phyloP scores from a whole-genome alignment of 441 rosid genomes.

The Hypseocharis bilobata region DNA sequence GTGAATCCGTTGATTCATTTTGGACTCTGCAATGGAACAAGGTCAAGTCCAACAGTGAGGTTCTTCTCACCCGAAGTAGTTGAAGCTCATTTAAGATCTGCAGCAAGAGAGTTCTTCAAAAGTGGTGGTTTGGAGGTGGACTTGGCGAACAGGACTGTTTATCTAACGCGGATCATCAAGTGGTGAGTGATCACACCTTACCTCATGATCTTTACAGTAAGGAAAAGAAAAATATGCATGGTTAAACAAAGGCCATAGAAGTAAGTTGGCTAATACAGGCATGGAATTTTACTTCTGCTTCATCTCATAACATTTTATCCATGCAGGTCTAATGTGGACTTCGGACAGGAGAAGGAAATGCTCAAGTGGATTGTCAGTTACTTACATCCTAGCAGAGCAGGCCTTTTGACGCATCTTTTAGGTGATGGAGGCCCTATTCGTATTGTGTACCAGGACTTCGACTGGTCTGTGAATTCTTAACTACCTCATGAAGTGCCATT shows the following conservation, averaged over 20 bases:
- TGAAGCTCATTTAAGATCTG: conserved; percentile 51
- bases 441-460: conserved; percentile 55
- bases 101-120: conserved; percentile 62
- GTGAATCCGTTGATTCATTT: conserved; percentile 70
- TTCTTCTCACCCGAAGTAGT: conserved; percentile 63
- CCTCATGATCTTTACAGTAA: neutral
- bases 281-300: too few species aligned
- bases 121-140: conserved; percentile 48
- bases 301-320: neutral
- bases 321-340: conserved; percentile 61
- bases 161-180: conserved; percentile 55
- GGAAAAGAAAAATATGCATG: neutral
- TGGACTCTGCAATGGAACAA: conserved; percentile 73
- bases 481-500: neutral
- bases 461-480: conserved; percentile 60
- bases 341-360: conserved; percentile 56
- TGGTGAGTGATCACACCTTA: conserved; percentile 34
- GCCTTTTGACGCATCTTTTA: conserved; percentile 65
- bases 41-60: conserved; percentile 62
- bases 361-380: conserved; percentile 59
- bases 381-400: conserved; percentile 62
- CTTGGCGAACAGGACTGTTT: conserved; percentile 49
- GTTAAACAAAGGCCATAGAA: too few species aligned
- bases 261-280: too few species aligned
- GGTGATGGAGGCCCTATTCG: conserved; percentile 54